Conservation (phyloP, 805 yeast genomes). For the Spencermartinsiella europaea region DNA sequence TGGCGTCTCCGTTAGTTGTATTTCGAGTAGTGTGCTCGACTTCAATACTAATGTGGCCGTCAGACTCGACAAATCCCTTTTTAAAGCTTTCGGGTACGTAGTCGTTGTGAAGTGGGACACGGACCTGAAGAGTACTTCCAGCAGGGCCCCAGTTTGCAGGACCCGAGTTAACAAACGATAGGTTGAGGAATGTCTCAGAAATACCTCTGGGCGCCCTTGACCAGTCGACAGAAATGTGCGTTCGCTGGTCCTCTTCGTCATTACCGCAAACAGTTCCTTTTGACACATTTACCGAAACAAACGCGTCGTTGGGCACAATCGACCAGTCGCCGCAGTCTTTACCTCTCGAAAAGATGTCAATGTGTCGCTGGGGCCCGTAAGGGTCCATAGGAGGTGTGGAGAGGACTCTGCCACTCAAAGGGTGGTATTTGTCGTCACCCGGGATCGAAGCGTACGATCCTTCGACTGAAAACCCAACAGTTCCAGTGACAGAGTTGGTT, state of each 20-base stretch:
- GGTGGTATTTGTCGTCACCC: slow-evolving; percentile 15
- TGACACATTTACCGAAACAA: slow-evolving; percentile 8
- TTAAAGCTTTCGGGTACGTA: slow-evolving; percentile 5
- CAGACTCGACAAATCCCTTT: slow-evolving; percentile 15
- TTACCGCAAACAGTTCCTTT: slow-evolving; percentile 10
- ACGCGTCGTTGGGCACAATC: slow-evolving; percentile 8
- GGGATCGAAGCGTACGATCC: slow-evolving; percentile 15
- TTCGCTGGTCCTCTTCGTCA: slow-evolving; percentile 7
- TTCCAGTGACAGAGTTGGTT: slow-evolving; percentile 5
- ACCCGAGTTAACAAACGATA: neutral
- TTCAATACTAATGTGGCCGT: slow-evolving; percentile 16
- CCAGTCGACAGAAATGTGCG: slow-evolving; percentile 4
- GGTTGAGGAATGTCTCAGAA: neutral
- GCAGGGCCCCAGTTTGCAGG: neutral
- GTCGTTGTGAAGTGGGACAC: slow-evolving; percentile 9
- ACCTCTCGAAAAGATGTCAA: slow-evolving; percentile 12
- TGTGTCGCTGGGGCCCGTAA: slow-evolving; percentile 7
- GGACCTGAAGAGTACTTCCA: neutral
- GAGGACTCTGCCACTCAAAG: slow-evolving; percentile 5
- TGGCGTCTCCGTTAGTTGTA: slow-evolving; percentile 2
- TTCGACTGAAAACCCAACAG: slow-evolving; percentile 10
- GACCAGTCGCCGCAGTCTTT: slow-evolving; percentile 7
- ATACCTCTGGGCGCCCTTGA: neutral
- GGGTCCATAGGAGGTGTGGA: slow-evolving; percentile 11
- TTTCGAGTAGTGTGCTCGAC: slow-evolving; percentile 9